Conservation (phyloP, 192 early-diverging fungal species). For the Entophlyctis helioformis region DNA sequence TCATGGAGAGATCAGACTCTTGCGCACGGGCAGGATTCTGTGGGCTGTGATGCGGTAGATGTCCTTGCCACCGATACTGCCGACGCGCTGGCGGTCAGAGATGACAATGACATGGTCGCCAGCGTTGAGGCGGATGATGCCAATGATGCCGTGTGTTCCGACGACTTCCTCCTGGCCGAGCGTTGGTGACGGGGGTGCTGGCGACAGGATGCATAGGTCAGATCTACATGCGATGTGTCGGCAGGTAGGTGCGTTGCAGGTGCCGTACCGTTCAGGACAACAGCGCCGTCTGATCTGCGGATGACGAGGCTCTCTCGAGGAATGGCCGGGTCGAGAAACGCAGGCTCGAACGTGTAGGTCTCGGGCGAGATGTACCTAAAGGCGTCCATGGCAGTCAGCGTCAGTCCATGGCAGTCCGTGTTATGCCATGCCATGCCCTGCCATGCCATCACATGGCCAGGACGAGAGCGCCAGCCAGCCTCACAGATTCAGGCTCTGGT, state of each 20-base stretch:
- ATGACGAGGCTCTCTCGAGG: no score
- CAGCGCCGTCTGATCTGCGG: no score
- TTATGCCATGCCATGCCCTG: no score
- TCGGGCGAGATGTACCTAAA: slow-evolving; percentile 37
- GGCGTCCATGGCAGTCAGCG: no score
- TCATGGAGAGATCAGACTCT: slow-evolving; percentile 5
- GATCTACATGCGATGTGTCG: no score
- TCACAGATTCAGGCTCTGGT: no score
- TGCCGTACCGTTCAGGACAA: no score
- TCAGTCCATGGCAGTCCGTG: no score
- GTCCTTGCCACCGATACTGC: slow-evolving; percentile 41
- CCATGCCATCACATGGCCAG: no score
- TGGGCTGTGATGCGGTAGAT: slow-evolving; percentile 50
- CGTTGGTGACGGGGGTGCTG: slow-evolving; percentile 10
- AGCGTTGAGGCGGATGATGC: slow-evolving; percentile 55
- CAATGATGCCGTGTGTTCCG: slow-evolving; percentile 58
- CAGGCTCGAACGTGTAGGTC: slow-evolving; percentile 44
- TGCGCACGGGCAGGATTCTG: slow-evolving; percentile 21
- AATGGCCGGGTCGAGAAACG: slow-evolving; percentile 16
- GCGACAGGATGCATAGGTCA: no score
- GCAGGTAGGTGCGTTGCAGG: no score
- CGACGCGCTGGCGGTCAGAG: slow-evolving; percentile 50
- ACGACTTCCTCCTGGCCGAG: slow-evolving; percentile 37
- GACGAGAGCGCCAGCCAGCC: no score
- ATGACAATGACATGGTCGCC: slow-evolving; percentile 70